A percentile compares a stretch with the other conserved stretches of the same genome.
Evolutionary conservation across 2,329 filamentous ascomycete genomes (phyloP).

Genomic region (Periglandula ipomoeae): DNA sequence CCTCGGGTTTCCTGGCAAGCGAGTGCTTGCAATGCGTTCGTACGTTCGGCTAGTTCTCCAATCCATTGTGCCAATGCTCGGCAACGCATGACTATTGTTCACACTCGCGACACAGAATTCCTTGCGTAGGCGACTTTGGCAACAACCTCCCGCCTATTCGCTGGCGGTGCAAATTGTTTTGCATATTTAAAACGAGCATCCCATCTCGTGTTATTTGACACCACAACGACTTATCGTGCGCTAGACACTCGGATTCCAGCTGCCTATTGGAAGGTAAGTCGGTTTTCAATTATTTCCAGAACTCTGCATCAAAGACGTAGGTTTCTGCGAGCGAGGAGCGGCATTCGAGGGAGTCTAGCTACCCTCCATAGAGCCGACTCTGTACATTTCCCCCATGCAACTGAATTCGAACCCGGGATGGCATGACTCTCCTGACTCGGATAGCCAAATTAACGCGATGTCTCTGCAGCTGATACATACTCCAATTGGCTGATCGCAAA

Average conservation of each 20-base stretch:
- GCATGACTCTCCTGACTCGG: neutral
- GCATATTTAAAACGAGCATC: too few species aligned
- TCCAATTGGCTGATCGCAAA: neutral
- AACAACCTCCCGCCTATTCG: neutral
- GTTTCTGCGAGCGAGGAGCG: too few species aligned
- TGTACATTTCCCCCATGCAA: too few species aligned
- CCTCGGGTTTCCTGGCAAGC: neutral
- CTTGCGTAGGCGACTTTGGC: neutral
- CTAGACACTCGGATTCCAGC: too few species aligned
- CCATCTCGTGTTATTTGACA: too few species aligned
- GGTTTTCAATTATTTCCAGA: too few species aligned
- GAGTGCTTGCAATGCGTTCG: constrained; percentile 1
- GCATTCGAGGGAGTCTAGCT: too few species aligned
- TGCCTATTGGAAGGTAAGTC: too few species aligned
- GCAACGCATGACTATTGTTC: neutral
- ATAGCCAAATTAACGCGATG: neutral
- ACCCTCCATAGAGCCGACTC: too few species aligned
- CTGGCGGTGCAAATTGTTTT: neutral
- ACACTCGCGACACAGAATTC: neutral
- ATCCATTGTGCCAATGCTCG: neutral
- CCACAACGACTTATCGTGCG: too few species aligned
- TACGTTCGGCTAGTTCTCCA: neutral
- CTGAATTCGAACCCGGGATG: too few species aligned
- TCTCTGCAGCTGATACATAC: neutral
- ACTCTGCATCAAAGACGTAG: too few species aligned